phyloP scores from a whole-genome alignment of 352 stramenopile genomes.

The Globisporangium emineosum region DNA sequence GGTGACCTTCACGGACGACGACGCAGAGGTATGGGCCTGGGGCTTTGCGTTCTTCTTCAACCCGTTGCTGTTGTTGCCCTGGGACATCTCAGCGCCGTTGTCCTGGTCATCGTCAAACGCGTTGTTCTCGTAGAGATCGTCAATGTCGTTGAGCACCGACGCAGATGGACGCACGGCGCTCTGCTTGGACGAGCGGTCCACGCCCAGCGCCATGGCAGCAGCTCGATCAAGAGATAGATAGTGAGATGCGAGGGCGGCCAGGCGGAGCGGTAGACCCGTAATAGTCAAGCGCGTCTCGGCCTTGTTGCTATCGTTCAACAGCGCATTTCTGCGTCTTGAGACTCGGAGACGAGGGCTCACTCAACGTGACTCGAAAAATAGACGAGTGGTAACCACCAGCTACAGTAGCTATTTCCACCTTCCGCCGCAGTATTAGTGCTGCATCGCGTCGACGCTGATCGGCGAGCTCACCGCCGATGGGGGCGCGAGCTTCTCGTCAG shows the following conservation, averaged over 20 bases:
- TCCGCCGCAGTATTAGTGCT: too few species aligned
- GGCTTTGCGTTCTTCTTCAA: not conserved
- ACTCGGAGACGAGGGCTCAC: not conserved
- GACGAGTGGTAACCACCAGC: not conserved
- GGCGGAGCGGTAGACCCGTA: too few species aligned
- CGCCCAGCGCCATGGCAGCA: slow-evolving; percentile 26
- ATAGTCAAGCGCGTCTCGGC: too few species aligned
- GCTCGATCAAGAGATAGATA: not conserved
- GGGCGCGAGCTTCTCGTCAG: too few species aligned
- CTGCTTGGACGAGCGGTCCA: slow-evolving; percentile 22
- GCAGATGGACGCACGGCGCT: slow-evolving; percentile 18
- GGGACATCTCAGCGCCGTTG: slow-evolving; percentile 6
- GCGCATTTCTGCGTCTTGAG: not conserved
- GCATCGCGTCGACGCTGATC: too few species aligned
- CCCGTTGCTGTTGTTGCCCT: slow-evolving; percentile 19
- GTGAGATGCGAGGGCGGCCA: too few species aligned
- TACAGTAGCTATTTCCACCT: too few species aligned
- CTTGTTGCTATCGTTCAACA: not conserved
- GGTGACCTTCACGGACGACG: not conserved
- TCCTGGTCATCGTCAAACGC: slow-evolving; percentile 60
- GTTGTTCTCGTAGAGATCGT: slow-evolving; percentile 80
- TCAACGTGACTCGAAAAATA: not conserved
- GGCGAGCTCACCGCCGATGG: too few species aligned
- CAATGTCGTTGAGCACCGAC: slow-evolving; percentile 53
- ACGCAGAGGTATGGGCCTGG: not conserved